phyloP scores from a whole-genome alignment of 192 early-diverging fungal species.

The Backusella liffmaniae region DNA sequence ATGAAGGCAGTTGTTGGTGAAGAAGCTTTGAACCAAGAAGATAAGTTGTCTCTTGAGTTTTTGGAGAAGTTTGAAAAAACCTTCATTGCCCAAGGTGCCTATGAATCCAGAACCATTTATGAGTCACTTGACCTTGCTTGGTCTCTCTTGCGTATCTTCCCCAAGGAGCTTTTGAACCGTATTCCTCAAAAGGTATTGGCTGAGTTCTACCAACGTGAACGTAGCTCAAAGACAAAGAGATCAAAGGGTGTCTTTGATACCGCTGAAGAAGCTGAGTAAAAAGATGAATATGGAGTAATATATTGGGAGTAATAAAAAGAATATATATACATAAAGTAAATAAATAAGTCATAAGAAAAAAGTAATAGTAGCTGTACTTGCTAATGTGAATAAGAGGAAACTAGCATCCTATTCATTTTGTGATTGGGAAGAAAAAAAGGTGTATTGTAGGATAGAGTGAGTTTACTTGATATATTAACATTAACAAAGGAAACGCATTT shows the following conservation, averaged over 20 bases:
- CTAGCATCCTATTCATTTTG: no score
- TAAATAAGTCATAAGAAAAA: not conserved
- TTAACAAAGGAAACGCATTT: no score
- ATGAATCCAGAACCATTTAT: slow-evolving; percentile 95
- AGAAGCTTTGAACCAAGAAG: slow-evolving; percentile 97
- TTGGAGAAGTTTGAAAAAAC: slow-evolving; percentile 99
- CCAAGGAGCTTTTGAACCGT: slow-evolving; percentile 99
- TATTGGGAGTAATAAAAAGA: slow-evolving; percentile 6
- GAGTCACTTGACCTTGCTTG: slow-evolving; percentile 97
- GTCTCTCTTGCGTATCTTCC: slow-evolving; percentile 98
- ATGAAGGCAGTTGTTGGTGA: slow-evolving; percentile 99
- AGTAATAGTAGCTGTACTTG: no score
- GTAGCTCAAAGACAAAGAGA: slow-evolving; percentile 44
- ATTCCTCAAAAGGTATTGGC: slow-evolving; percentile 94
- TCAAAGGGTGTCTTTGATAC: slow-evolving; percentile 47
- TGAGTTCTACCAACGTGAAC: slow-evolving; percentile 91
- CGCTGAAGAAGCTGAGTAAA: slow-evolving; percentile 21
- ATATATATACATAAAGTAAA: not conserved
- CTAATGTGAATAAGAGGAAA: no score
- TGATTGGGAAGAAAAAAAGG: no score
- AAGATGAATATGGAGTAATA: not conserved
- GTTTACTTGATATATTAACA: no score
- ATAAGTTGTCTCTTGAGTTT: slow-evolving; percentile 97
- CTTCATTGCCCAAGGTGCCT: slow-evolving; percentile 94
- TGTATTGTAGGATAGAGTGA: no score